Evolutionary conservation across 2,329 filamentous ascomycete species (phyloP), one percentile per base, ranked within the genome.

Genomic region (Akanthomyces uredinophilus): DNA sequence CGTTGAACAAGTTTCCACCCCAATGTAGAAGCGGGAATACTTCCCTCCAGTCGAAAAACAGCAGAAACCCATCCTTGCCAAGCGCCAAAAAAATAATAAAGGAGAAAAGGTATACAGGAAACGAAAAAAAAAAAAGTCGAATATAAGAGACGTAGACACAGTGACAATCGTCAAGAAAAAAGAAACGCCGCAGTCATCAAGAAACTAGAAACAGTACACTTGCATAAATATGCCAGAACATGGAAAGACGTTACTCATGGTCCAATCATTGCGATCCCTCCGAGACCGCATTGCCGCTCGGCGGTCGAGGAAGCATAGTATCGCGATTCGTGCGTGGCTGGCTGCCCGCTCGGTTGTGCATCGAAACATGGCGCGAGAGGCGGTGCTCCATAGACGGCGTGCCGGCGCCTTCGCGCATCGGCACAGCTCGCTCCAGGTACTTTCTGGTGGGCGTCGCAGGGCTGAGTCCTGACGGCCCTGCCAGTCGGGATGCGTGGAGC

Each of bases 281-380:
- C 10, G 22, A 29, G 7, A 50, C 20, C n/a, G 14, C 24, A 43
- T 55, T 37, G 50, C 59, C 59, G 24, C 43, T 61, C 3, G 50
- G 50, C 81, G 81, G 10, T 79, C 80, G 6, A 73, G 81, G 58
- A 78, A 88, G 50, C 79, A 79, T 69, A 83, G 79, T n/a, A 79
- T 87, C 24, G 79, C 77, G 1, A 66, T 68, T 27, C 71, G 71
- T 0, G 63, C 68, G 64, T 64, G 66, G 24, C 66, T 69, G 41
- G 67, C 80, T 85, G 64, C 74, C 75, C 5, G 76, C 74, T 62
- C 82, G 77, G 63, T 29, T 44, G 20, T 62, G 60, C 22, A 62
- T 6, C 4, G 60, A 62, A 22, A 58, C 24, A 47, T 72, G 75
- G 41, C 81, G 70, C 63, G 78, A 66, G 7, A 75, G 70, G 16